Percentiles rank a stretch among this genome's conserved stretches.
phyloP scores from a whole-genome alignment of 345 rosid genomes.

The Hypericum perforatum region DNA sequence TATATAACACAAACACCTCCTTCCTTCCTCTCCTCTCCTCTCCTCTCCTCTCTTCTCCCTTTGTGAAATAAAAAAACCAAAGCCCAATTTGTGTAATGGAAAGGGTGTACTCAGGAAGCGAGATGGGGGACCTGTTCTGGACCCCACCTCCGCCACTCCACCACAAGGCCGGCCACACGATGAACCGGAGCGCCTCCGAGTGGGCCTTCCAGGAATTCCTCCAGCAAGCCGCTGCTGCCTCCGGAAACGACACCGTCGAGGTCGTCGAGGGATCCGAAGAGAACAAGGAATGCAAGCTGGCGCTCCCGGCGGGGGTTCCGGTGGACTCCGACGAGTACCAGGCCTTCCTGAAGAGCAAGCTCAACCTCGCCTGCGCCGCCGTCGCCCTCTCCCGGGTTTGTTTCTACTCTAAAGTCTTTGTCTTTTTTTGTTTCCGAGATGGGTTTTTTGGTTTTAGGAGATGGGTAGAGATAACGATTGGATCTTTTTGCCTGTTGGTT shows the following conservation, averaged over 20 bases:
- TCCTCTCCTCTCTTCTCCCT: neutral
- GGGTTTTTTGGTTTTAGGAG: neutral
- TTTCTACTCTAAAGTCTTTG: no score
- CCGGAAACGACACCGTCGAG: slow-evolving; percentile 8
- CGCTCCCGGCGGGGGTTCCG: slow-evolving; percentile 1
- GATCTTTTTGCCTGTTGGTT: neutral
- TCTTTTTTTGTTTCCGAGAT: no score
- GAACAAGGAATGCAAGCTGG: no score
- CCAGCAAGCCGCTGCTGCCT: slow-evolving; percentile 13
- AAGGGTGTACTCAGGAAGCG: slow-evolving; percentile 14
- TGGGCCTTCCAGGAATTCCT: slow-evolving; percentile 23
- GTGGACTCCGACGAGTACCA: slow-evolving; percentile 21
- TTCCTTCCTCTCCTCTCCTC: neutral
- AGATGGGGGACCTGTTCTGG: slow-evolving; percentile 15
- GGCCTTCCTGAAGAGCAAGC: slow-evolving; percentile 19
- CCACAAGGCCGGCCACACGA: neutral
- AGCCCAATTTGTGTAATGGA: slow-evolving; percentile 2
- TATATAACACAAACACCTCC: neutral
- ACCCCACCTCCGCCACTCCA: neutral
- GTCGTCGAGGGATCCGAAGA: neutral
- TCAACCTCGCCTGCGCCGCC: slow-evolving; percentile 24
- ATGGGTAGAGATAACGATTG: neutral
- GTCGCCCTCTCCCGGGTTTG: slow-evolving; percentile 19
- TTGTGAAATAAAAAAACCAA: neutral
- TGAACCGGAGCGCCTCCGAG: slow-evolving; percentile 22